Evolutionary conservation across 2,329 filamentous ascomycete species (phyloP).

Genomic region (Lasiodiplodia sp.): DNA sequence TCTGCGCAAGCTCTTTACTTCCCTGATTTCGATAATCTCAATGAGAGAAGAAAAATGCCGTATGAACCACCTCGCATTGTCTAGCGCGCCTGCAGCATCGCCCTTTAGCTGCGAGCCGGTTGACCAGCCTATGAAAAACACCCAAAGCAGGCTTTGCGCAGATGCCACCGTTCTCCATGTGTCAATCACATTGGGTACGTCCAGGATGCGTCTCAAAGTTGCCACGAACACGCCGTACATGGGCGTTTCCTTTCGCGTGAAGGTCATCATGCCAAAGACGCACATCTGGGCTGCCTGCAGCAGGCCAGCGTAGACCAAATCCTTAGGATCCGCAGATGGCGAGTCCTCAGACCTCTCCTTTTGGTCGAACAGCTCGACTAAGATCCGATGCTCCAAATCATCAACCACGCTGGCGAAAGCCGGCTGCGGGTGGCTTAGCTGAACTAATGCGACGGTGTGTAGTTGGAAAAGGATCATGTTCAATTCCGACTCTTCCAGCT

Average conservation of each 20-base stretch:
- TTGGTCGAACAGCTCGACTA: not conserved
- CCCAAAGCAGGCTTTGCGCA: constrained; percentile 5
- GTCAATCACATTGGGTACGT: not conserved
- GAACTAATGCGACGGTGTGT: not conserved
- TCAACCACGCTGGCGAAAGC: not conserved
- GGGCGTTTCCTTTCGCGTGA: constrained; percentile 2
- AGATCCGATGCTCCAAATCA: not conserved
- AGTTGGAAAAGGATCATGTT: not conserved
- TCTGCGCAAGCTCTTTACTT: not conserved
- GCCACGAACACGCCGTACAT: not conserved
- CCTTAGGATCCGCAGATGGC: not conserved
- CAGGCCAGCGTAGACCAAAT: not conserved
- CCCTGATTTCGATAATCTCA: not conserved
- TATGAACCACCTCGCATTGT: not conserved
- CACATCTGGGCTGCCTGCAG: constrained; percentile 12
- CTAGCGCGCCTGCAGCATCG: not conserved
- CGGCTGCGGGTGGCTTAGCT: not conserved
- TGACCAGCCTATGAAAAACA: constrained; percentile 1
- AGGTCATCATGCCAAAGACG: not conserved
- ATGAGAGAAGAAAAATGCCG: not conserved
- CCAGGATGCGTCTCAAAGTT: not conserved
- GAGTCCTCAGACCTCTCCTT: no score
- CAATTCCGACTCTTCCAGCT: not conserved
- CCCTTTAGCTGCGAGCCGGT: constrained; percentile 3
- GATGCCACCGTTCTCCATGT: constrained; percentile 1